Percentiles rank a stretch among this genome's conserved stretches.
These are phyloP conservation scores for Linum lewisii DNA, from an alignment of 345 rosid genomes.

Conservation along the genomic window DNA sequence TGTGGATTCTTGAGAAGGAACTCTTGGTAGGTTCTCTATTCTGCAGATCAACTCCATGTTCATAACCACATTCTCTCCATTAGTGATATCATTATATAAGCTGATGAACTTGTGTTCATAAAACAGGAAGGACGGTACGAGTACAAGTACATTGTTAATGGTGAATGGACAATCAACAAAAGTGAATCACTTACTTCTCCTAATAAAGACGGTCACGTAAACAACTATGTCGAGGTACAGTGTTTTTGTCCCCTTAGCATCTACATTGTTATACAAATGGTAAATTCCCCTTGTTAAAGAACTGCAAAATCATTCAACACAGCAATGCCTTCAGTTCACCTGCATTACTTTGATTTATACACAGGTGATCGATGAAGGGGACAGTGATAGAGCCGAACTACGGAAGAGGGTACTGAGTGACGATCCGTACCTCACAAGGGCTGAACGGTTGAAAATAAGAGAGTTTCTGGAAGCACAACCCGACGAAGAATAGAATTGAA, in stretches of 20 bases:
- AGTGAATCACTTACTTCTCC: constrained; percentile 46
- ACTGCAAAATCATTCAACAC: not conserved
- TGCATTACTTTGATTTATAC: constrained; percentile 1
- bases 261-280: not conserved
- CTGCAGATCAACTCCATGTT: no score
- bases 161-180: constrained; percentile 61
- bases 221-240: constrained; percentile 63
- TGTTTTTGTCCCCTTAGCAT: not conserved
- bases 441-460: constrained; percentile 45
- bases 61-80: no score
- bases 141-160: constrained; percentile 83
- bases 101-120: not conserved
- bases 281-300: no score
- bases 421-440: constrained; percentile 51
- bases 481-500: constrained; percentile 22
- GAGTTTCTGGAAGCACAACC: constrained; percentile 49
- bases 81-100: no score
- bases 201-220: constrained; percentile 75
- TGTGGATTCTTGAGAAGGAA: constrained; percentile 65
- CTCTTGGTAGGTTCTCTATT: constrained; percentile 41
- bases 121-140: constrained; percentile 87
- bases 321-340: not conserved
- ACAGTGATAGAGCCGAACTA: constrained; percentile 27
- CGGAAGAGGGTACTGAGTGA: constrained; percentile 43
- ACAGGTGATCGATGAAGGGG: constrained; percentile 49